Evolutionary conservation across 2,329 filamentous ascomycete species (phyloP), one percentile per base, ranked within the genome.

Genomic region (Colletotrichum aenigma): DNA sequence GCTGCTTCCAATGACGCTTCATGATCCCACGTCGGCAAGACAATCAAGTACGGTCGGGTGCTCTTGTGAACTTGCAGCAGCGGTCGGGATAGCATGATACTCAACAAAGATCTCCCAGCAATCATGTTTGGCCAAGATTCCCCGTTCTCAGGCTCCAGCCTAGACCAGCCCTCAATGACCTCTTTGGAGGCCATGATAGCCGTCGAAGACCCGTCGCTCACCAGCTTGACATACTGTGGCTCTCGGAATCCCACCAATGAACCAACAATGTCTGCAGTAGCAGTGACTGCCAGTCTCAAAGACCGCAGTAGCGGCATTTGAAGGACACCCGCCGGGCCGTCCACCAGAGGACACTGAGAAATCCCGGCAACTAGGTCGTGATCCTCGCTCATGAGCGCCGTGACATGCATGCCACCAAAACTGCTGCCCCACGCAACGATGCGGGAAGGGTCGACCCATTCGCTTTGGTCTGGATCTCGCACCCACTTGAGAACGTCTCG

Each of bases 331-430:
- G 71, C 71, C 4, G 58, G 21, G 7, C 73, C 73, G 8, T 75
- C 73, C 6, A 72, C 70, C 3, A 72, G 43, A 4, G 73, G 73
- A 24, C 73, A 75, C 62, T 75, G 73, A 12, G 73, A 56, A 18
- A 75, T 64, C 6, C 73, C 73, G 21, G 73, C 73, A 15, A 38
- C 69, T 4, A 75, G 38, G 5, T 34, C 55, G 55, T 72, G 69
- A 13, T 75, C 73, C 32, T 75, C 69, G 3, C 67, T 64, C 55
- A 75, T 38, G 5, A 75, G 52, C 10, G 62, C 32, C 2, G 73
- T 75, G 55, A 56, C 55, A 56, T 75, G 73, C 73, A 75, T 75
- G 36, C 73, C 73, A 30, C 73, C 73, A 21, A 75, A 75, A 26
- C 73, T 75, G 21, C 68, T 75, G 2, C 73, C 73, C 73, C 73